A percentile compares a stretch with the other conserved stretches of the same genome.
phyloP scores from a whole-genome alignment of 164 flowering plant genomes.

The Houttuynia cordata region DNA sequence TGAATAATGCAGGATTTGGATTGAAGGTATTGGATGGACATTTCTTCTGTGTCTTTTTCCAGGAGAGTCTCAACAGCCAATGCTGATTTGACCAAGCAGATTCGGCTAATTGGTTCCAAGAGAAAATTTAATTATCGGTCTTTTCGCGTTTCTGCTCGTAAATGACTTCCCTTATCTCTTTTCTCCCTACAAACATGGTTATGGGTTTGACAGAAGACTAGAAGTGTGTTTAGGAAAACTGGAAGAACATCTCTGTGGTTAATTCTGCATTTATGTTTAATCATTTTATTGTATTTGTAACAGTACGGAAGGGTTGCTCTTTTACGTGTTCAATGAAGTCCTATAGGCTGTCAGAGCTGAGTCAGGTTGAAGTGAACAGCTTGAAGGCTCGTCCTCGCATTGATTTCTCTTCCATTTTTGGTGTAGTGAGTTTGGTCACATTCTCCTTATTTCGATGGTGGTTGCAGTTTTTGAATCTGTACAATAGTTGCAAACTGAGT shows the following conservation, averaged over 20 bases:
- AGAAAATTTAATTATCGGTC: constrained; percentile 1
- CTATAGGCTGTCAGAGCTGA: constrained; percentile 62
- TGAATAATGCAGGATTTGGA: constrained; percentile 1
- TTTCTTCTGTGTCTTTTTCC: constrained; percentile 20
- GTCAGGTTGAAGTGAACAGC: constrained; percentile 36
- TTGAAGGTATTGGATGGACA: constrained; percentile 24
- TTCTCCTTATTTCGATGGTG: neutral
- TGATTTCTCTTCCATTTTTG: constrained; percentile 81
- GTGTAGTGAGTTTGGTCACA: constrained; percentile 29
- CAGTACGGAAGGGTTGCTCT: constrained; percentile 17
- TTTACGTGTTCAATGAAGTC: constrained; percentile 78
- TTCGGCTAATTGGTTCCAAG: constrained; percentile 8
- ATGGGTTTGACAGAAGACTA: constrained; percentile 1
- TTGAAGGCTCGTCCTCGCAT: constrained; percentile 89
- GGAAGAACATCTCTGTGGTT: neutral
- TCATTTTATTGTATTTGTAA: neutral
- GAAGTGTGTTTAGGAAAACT: neutral
- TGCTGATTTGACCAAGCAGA: constrained; percentile 3
- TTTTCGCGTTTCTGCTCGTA: constrained; percentile 8
- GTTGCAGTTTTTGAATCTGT: neutral
- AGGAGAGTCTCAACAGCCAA: constrained; percentile 13
- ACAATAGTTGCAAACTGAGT: neutral
- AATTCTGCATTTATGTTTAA: neutral
- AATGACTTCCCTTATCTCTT: neutral
- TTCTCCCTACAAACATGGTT: neutral